Conservation (phyloP, 2,329 filamentous ascomycete species). For the Trichoderma endophyticum region DNA sequence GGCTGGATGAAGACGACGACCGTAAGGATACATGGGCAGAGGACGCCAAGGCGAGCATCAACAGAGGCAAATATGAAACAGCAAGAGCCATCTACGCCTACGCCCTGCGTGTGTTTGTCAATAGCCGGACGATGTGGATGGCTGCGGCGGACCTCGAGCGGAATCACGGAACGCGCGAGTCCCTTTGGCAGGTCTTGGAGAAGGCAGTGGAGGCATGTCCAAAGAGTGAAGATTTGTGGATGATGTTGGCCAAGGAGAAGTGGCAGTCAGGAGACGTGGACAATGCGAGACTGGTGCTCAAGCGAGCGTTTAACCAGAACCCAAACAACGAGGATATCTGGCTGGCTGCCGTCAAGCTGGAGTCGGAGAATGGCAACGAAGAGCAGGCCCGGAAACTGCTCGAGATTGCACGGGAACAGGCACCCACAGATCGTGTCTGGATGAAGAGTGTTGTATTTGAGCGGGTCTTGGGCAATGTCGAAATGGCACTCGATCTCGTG, state of each 20-base stretch:
- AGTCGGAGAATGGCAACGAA: slow-evolving; percentile 81
- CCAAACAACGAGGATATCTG: slow-evolving; percentile 98
- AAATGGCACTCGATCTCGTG: slow-evolving; percentile 80
- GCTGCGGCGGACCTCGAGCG: slow-evolving; percentile 89
- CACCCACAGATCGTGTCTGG: slow-evolving; percentile 94
- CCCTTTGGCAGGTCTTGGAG: slow-evolving; percentile 80
- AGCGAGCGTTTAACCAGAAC: slow-evolving; percentile 88
- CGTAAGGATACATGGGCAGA: slow-evolving; percentile 95
- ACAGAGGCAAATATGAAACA: slow-evolving; percentile 80
- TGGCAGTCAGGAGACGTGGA: slow-evolving; percentile 86
- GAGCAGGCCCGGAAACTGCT: slow-evolving; percentile 81
- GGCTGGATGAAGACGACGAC: slow-evolving; percentile 92
- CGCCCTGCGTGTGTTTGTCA: slow-evolving; percentile 82
- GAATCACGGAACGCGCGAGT: slow-evolving; percentile 79
- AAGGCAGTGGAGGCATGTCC: slow-evolving; percentile 94
- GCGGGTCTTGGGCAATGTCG: slow-evolving; percentile 73
- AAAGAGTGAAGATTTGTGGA: slow-evolving; percentile 87
- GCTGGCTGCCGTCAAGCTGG: slow-evolving; percentile 92
- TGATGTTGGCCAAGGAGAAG: slow-evolving; percentile 93
- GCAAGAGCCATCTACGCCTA: slow-evolving; percentile 93
- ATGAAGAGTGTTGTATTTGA: slow-evolving; percentile 96
- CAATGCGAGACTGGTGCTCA: slow-evolving; percentile 80
- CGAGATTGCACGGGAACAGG: slow-evolving; percentile 77
- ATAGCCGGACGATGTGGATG: slow-evolving; percentile 83
- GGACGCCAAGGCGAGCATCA: slow-evolving; percentile 80